Conservation (phyloP, 441 rosid genomes). For the Jatropha multifida region DNA sequence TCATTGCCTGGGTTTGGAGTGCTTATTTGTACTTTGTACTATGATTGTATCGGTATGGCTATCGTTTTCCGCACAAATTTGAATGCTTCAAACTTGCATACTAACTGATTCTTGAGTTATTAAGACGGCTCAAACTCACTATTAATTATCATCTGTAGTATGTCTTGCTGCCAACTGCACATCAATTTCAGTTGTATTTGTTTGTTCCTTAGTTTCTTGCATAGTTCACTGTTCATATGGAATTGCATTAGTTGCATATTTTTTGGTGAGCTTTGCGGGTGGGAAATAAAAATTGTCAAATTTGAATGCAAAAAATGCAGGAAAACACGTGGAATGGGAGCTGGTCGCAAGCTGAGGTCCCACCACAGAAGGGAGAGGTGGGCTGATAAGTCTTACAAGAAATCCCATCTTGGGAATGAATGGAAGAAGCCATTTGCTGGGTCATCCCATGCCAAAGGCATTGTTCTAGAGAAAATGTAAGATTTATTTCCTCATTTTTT, state of each 20-base stretch:
- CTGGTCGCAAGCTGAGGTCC: constrained; percentile 60
- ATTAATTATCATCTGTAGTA: background rate
- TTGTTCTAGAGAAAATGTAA: constrained; percentile 70
- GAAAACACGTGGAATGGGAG: constrained; percentile 68
- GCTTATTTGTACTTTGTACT: no score
- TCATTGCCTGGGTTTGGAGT: no score
- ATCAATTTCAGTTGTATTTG: background rate
- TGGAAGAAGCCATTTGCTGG: constrained; percentile 77
- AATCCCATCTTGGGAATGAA: constrained; percentile 61
- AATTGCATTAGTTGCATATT: background rate
- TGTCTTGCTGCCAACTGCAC: background rate
- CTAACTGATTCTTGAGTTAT: background rate
- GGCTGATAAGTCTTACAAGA: constrained; percentile 67
- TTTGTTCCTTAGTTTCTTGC: background rate
- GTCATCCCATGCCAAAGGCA: constrained; percentile 70
- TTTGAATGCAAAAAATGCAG: constrained; percentile 24
- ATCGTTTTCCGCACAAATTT: background rate
- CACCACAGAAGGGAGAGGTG: constrained; percentile 60
- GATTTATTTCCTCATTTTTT: background rate
- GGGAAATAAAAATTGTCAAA: background rate
- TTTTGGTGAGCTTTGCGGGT: background rate
- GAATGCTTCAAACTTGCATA: background rate
- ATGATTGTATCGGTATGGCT: no score
- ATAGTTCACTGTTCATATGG: background rate
- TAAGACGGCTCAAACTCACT: no score